phyloP scores from a whole-genome alignment of 306 rosid species.

The Rosa multiflora region DNA sequence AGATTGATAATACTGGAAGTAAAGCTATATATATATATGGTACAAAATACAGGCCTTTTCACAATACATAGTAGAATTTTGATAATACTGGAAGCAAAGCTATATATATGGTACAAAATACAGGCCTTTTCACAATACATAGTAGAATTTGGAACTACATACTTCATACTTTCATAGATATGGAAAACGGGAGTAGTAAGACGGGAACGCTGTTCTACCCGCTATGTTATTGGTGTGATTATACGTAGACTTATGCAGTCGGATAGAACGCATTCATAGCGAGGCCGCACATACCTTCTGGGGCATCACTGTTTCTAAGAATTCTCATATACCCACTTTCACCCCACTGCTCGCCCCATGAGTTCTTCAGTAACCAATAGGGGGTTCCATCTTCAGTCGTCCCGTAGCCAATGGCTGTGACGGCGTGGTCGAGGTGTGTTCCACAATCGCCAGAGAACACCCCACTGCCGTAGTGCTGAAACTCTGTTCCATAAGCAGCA shows the following conservation, averaged over 20 bases:
- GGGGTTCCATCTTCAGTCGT: not conserved
- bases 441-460: conserved; percentile 17
- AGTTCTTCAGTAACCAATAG: conserved; percentile 32
- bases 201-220: not conserved
- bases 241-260: not conserved
- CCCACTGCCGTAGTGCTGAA: not conserved
- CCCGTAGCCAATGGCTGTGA: conserved; percentile 28
- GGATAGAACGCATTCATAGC: not conserved
- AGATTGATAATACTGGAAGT: not conserved
- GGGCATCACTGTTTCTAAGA: not conserved
- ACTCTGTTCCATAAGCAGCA: not conserved
- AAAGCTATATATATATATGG: no score
- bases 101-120: no score
- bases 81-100: not conserved
- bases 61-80: not conserved
- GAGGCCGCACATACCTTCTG: not conserved
- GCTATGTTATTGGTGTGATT: not conserved
- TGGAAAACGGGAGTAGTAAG: not conserved
- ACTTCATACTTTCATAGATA: not conserved
- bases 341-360: conserved; percentile 32
- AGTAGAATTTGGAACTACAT: not conserved
- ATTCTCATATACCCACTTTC: conserved; percentile 33
- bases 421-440: not conserved
- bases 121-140: no score
- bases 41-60: not conserved